Base-by-base conservation (phyloP, 2,329 filamentous ascomycete species). In the Aureobasidium leucospermi region DNA sequence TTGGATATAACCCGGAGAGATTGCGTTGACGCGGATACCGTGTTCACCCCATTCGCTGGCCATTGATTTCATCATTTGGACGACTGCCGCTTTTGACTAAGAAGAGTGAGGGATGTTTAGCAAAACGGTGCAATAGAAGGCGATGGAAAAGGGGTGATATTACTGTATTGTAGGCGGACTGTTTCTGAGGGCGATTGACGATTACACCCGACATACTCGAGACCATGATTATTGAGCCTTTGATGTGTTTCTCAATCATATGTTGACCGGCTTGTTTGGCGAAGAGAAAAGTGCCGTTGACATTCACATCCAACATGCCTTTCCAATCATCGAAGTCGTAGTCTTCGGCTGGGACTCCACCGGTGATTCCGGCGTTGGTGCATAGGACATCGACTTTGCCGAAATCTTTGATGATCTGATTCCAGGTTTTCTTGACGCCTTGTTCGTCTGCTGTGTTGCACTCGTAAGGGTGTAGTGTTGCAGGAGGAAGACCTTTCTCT, bases 111-210 rank as follows among this genome's bases (percentile, higher is more conserved):
- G 23, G 23, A 23, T 23, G 23, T 23, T 23, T 23, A 23, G 23
- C 23, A 23, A 23, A 23, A 23, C 23, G n/a, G n/a, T n/a, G n/a
- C n/a, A n/a, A n/a, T n/a, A n/a, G n/a, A n/a, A n/a, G n/a, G n/a
- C n/a, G n/a, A n/a, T n/a, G n/a, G n/a, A n/a, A n/a, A n/a, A n/a
- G n/a, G n/a, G n/a, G n/a, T 15, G 15, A 13, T 11, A 67, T 34
- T 63, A 69, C 67, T 28, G 72, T 67, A 61, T 73, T 73, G 55
- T 74, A 73, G 1, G 85, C 82, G 4, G 85, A 79, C 74, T 92
- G 88, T 65, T 85, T 69, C 75, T 91, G 87, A 7, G 88, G 88
- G 60, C 89, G 80, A 69, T 23, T 23, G 2, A 23, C 23, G 23
- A 3, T 23, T 23, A 23, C 23, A 23, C 23, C 23, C 23, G 23